These are phyloP conservation scores for Pelargonium myrrhifolium DNA, from an alignment of 441 rosid species.

Conservation along the genomic window DNA sequence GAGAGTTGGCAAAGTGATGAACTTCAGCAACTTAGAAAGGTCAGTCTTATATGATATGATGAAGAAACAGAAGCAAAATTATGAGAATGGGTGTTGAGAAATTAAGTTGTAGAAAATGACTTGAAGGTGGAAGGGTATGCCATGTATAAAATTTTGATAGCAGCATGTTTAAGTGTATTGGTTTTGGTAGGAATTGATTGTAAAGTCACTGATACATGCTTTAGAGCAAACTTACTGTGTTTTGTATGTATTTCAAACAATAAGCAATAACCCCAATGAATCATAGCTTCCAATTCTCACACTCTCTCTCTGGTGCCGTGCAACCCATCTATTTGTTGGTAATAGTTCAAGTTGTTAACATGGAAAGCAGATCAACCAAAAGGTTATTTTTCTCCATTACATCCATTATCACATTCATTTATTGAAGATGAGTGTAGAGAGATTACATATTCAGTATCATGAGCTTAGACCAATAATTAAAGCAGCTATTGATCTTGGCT, in stretches of 20 bases:
- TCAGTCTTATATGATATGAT: not conserved
- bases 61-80: not conserved
- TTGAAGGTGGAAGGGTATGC: not conserved
- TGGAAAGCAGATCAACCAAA: no score
- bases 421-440: no score
- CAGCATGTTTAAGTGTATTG: not conserved
- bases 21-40: not conserved
- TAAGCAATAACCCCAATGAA: not conserved
- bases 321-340: no score
- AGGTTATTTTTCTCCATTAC: no score
- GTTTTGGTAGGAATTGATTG: slow-evolving; percentile 7
- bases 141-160: not conserved
- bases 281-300: no score
- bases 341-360: no score
- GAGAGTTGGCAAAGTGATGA: not conserved
- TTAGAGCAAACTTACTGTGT: not conserved
- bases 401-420: no score
- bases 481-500: no score
- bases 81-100: not conserved
- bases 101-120: slow-evolving; percentile 1
- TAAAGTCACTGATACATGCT: not conserved
- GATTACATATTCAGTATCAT: no score
- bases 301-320: no score
- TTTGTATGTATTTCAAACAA: not conserved
- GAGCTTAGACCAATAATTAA: no score